phyloP scores from a whole-genome alignment of 2,329 filamentous ascomycete species.

The Periconia sp. region DNA sequence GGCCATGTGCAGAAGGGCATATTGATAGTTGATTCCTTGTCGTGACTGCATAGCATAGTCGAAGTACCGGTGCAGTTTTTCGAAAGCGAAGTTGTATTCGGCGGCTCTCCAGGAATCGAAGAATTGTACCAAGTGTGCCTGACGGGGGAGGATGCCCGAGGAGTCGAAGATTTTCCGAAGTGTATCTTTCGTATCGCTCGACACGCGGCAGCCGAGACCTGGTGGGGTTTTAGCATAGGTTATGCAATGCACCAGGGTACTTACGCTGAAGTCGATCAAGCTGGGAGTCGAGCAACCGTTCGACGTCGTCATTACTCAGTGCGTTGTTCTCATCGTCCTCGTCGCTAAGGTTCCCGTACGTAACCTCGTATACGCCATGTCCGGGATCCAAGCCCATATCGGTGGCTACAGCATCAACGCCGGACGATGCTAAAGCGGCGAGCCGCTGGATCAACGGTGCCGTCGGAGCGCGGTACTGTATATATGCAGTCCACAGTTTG shows the following conservation, averaged over 20 bases:
- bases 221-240: slow-evolving; percentile 3
- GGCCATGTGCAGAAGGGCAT: slow-evolving; percentile 90
- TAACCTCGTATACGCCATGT: slow-evolving; percentile 56
- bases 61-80: slow-evolving; percentile 91
- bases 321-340: slow-evolving; percentile 47
- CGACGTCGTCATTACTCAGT: slow-evolving; percentile 79
- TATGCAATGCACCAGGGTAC: slow-evolving; percentile 21
- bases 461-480: slow-evolving; percentile 80
- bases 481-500: slow-evolving; percentile 81
- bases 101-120: slow-evolving; percentile 91
- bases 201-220: slow-evolving; percentile 80
- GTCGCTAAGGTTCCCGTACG: slow-evolving; percentile 57
- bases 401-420: slow-evolving; percentile 67
- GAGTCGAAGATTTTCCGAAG: slow-evolving; percentile 73
- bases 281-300: slow-evolving; percentile 84
- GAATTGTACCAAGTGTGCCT: slow-evolving; percentile 82
- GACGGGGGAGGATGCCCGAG: slow-evolving; percentile 71
- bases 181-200: slow-evolving; percentile 73
- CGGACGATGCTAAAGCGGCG: slow-evolving; percentile 33
- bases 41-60: slow-evolving; percentile 91
- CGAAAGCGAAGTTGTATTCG: slow-evolving; percentile 88
- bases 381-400: slow-evolving; percentile 62
- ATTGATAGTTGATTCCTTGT: slow-evolving; percentile 89
- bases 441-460: slow-evolving; percentile 62
- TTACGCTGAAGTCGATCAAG: slow-evolving; percentile 84